These are phyloP conservation scores for Kappamyces sp. DNA, from an alignment of 192 early-diverging fungal species.

Conservation along the genomic window DNA sequence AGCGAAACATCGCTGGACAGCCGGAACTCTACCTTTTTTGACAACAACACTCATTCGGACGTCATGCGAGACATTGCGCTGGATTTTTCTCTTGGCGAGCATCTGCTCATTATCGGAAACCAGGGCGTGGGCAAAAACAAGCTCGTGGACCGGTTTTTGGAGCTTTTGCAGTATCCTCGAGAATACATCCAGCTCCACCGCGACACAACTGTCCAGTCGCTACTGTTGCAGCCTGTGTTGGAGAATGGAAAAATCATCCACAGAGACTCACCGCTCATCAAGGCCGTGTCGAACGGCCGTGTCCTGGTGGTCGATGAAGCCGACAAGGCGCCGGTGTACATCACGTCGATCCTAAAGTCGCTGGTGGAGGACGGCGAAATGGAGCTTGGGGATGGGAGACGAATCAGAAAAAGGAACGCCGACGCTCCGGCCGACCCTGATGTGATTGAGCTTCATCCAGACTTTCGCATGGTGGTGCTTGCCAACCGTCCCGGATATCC, in stretches of 20 bases:
- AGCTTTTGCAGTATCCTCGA: conserved; percentile 60
- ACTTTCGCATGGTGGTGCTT: conserved; percentile 79
- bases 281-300: conserved; percentile 48
- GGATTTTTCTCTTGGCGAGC: conserved; percentile 68
- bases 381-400: conserved; percentile 68
- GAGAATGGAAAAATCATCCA: conserved; percentile 61
- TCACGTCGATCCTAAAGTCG: conserved; percentile 67
- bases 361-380: conserved; percentile 74
- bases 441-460: conserved; percentile 32
- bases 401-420: conserved; percentile 36
- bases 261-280: conserved; percentile 66
- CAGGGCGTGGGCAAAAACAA: conserved; percentile 58
- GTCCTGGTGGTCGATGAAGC: conserved; percentile 77
- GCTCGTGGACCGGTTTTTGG: conserved; percentile 57
- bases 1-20: no score
- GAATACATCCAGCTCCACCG: conserved; percentile 78
- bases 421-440: conserved; percentile 2
- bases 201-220: conserved; percentile 71
- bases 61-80: conserved; percentile 70
- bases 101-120: conserved; percentile 73
- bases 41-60: conserved; percentile 65
- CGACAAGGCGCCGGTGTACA: conserved; percentile 75
- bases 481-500: conserved; percentile 76
- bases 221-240: conserved; percentile 68
- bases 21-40: conserved; percentile 47